Evolutionary conservation across 495 filamentous ascomycete species (phyloP).

Genomic region (Xylaria telfairii): DNA sequence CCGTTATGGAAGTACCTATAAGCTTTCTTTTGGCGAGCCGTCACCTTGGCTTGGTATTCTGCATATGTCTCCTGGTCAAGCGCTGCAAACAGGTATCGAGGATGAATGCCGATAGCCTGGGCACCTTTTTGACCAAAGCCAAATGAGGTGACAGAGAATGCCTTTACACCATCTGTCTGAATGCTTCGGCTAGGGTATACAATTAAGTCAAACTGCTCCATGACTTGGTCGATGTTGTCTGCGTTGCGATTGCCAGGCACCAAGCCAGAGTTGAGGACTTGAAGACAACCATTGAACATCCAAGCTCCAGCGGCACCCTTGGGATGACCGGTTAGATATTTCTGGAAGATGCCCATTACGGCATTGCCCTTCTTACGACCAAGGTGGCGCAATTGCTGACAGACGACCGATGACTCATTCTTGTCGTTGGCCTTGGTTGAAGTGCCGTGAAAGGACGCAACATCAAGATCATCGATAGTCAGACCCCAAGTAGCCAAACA

Average conservation of each 20-base stretch:
- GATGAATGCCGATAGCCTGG: slow-evolving; percentile 95
- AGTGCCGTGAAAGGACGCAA: slow-evolving; percentile 98
- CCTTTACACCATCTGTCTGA: slow-evolving; percentile 97
- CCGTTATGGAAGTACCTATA: slow-evolving; percentile 98
- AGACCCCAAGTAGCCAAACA: slow-evolving; percentile 97
- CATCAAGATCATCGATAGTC: slow-evolving; percentile 92
- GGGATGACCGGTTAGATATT: slow-evolving; percentile 97
- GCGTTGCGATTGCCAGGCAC: slow-evolving; percentile 98
- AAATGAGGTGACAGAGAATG: slow-evolving; percentile 98
- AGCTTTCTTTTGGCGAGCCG: slow-evolving; percentile 93
- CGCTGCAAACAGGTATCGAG: slow-evolving; percentile 93
- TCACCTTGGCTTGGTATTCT: slow-evolving; percentile 84
- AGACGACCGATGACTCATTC: slow-evolving; percentile 98
- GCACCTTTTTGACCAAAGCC: slow-evolving; percentile 99
- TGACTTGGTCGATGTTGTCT: slow-evolving; percentile 93
- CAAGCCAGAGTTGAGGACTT: slow-evolving; percentile 89
- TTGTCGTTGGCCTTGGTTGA: slow-evolving; percentile 99
- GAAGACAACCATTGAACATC: slow-evolving; percentile 99
- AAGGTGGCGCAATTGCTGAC: slow-evolving; percentile 94
- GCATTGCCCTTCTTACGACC: slow-evolving; percentile 96
- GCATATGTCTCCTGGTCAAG: slow-evolving; percentile 85
- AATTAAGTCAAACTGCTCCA: slow-evolving; percentile 98
- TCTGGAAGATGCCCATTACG: slow-evolving; percentile 97
- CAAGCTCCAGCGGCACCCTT: slow-evolving; percentile 99
- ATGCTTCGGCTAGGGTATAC: slow-evolving; percentile 94